Evolutionary conservation across 2,329 filamentous ascomycete genomes (phyloP).

Genomic region (Metarhizium robertsii): DNA sequence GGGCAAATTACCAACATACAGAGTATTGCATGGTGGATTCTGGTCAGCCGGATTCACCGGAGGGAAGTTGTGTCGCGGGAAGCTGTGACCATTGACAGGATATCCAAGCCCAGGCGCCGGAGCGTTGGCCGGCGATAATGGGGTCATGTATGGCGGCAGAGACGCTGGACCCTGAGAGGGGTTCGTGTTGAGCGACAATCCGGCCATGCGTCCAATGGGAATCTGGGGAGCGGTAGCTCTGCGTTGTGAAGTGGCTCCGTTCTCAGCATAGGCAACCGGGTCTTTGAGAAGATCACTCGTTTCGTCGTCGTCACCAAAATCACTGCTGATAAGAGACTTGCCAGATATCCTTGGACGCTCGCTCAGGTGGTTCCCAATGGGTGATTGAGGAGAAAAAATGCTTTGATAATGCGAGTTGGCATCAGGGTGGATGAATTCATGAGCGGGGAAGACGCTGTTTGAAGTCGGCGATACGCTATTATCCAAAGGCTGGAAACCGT

Average conservation of each 20-base stretch:
- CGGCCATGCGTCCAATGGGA: constrained; percentile 58
- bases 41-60: constrained; percentile 91
- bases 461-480: constrained; percentile 49
- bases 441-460: constrained; percentile 39
- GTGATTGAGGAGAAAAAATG: constrained; percentile 65
- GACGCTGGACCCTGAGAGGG: constrained; percentile 42
- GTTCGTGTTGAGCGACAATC: constrained; percentile 62
- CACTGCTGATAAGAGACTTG: constrained; percentile 64
- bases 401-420: constrained; percentile 45
- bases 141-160: constrained; percentile 36
- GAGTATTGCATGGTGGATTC: constrained; percentile 93
- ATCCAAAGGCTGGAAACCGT: constrained; percentile 53
- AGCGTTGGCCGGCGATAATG: constrained; percentile 47
- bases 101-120: constrained; percentile 19
- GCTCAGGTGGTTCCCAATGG: constrained; percentile 60
- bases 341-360: constrained; percentile 52
- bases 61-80: constrained; percentile 60
- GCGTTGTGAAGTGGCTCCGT: constrained; percentile 34
- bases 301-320: constrained; percentile 56
- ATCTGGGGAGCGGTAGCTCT: constrained; percentile 65
- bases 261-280: constrained; percentile 65
- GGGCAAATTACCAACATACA: constrained; percentile 95
- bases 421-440: constrained; percentile 52
- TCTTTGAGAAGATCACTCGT: constrained; percentile 64
- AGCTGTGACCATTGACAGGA: constrained; percentile 39